Evolutionary conservation across 148 eudicot species (phyloP).

Genomic region (Persicaria maculosa): DNA sequence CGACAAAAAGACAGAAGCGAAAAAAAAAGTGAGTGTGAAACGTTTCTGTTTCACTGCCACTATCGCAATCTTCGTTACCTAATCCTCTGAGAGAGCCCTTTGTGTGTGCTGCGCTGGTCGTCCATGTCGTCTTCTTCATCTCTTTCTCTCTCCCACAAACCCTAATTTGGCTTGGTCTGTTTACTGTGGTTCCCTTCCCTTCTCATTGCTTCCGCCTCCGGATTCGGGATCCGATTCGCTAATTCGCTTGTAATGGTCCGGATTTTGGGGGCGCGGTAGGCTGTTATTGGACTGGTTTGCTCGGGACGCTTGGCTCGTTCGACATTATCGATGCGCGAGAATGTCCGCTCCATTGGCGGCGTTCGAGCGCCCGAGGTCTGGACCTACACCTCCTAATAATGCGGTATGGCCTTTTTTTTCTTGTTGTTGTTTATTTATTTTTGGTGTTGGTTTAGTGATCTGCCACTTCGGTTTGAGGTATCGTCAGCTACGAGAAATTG

Average conservation of each 20-base stretch:
- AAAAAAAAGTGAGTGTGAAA: not conserved
- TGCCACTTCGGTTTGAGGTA: not conserved
- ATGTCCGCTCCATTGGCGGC: slow-evolving; percentile 33
- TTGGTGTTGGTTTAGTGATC: not conserved
- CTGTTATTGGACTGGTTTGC: not conserved
- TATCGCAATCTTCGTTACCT: slow-evolving; percentile 20
- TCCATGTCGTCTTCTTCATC: slow-evolving; percentile 7
- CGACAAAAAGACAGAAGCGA: slow-evolving; percentile 1
- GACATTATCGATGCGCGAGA: slow-evolving; percentile 15
- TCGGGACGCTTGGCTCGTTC: not conserved
- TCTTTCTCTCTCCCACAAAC: slow-evolving; percentile 4
- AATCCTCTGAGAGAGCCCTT: slow-evolving; percentile 15
- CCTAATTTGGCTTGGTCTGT: not conserved
- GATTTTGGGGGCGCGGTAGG: not conserved
- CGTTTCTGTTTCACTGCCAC: slow-evolving; percentile 11
- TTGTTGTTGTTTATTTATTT: not conserved
- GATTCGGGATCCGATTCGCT: not conserved
- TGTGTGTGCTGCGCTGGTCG: not conserved
- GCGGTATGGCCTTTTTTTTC: slow-evolving; percentile 18
- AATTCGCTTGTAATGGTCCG: not conserved
- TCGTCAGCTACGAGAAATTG: not conserved
- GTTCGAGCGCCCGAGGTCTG: slow-evolving; percentile 32
- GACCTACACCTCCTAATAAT: slow-evolving; percentile 17
- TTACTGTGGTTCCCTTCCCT: not conserved
- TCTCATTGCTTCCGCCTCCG: not conserved